phyloP scores from a whole-genome alignment of 768 basidiomycete genomes.

The Tricholomella constricta region DNA sequence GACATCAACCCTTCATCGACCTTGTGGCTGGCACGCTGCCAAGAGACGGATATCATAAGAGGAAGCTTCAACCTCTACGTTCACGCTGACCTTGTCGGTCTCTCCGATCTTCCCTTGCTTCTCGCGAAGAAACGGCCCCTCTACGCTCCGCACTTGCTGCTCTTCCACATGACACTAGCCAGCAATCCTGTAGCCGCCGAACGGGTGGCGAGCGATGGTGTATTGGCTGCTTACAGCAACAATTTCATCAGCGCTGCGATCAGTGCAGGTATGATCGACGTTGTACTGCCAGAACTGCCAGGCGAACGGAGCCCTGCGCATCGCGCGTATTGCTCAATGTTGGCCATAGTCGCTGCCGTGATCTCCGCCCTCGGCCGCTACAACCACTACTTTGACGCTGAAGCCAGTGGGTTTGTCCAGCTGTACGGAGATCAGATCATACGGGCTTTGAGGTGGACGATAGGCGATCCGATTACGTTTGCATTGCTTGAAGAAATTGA shows the following conservation, averaged over 20 bases:
- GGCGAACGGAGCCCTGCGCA: constrained; percentile 81
- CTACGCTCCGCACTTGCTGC: constrained; percentile 76
- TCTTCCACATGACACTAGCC: constrained; percentile 86
- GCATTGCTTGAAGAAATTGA: constrained; percentile 84
- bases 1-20: constrained; percentile 70
- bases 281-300: constrained; percentile 66
- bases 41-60: constrained; percentile 79
- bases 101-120: constrained; percentile 65
- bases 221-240: constrained; percentile 80
- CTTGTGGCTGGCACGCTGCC: constrained; percentile 78
- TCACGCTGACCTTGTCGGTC: constrained; percentile 67
- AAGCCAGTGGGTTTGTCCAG: constrained; percentile 84
- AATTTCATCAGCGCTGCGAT: constrained; percentile 78
- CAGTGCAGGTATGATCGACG: constrained; percentile 72
- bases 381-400: constrained; percentile 80
- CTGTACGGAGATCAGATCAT: constrained; percentile 82
- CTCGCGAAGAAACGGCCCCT: constrained; percentile 64
- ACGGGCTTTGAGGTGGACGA: constrained; percentile 79
- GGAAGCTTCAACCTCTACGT: constrained; percentile 73
- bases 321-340: constrained; percentile 80
- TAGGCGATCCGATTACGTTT: constrained; percentile 73
- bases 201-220: constrained; percentile 80
- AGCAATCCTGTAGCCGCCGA: constrained; percentile 79
- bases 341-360: constrained; percentile 76
- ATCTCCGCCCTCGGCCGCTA: constrained; percentile 61